Evolutionary conservation across 768 basidiomycete species (phyloP).

Genomic region (Tricholoma hemisulphureum): DNA sequence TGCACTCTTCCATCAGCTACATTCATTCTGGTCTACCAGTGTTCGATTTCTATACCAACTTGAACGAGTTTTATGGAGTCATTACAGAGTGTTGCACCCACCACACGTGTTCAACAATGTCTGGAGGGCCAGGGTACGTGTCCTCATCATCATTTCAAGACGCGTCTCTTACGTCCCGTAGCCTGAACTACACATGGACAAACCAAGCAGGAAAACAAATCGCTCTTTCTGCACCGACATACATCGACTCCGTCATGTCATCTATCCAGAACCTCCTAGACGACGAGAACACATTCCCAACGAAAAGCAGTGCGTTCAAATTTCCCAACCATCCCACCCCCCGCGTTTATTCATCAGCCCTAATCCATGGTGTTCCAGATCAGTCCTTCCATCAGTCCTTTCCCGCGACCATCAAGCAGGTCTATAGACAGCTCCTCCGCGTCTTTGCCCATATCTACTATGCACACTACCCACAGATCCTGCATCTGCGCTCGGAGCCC

Average conservation of each 20-base stretch:
- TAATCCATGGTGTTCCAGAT: slow-evolving; percentile 41
- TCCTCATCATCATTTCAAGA: not conserved
- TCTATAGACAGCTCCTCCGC: slow-evolving; percentile 94
- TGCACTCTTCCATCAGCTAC: not conserved
- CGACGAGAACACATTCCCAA: slow-evolving; percentile 93
- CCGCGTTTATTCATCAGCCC: slow-evolving; percentile 3
- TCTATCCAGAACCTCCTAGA: slow-evolving; percentile 93
- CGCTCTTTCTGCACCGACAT: slow-evolving; percentile 87
- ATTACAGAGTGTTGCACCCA: slow-evolving; percentile 92
- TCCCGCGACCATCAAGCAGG: slow-evolving; percentile 86
- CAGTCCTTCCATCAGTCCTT: slow-evolving; percentile 86
- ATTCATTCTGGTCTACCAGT: slow-evolving; percentile 46
- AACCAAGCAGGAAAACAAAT: slow-evolving; percentile 89
- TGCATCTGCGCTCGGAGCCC: slow-evolving; percentile 90
- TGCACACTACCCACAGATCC: slow-evolving; percentile 86
- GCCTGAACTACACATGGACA: slow-evolving; percentile 93
- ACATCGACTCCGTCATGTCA: slow-evolving; percentile 98
- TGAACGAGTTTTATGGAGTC: slow-evolving; percentile 96
- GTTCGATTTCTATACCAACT: slow-evolving; percentile 95
- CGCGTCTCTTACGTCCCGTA: slow-evolving; percentile 27
- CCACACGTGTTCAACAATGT: slow-evolving; percentile 88
- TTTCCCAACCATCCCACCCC: not conserved
- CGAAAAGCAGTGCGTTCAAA: slow-evolving; percentile 83
- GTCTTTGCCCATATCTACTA: slow-evolving; percentile 98
- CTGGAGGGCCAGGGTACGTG: slow-evolving; percentile 61